Conservation (phyloP, 1,284 basidiomycete genomes). For the Dichomitus squalens region DNA sequence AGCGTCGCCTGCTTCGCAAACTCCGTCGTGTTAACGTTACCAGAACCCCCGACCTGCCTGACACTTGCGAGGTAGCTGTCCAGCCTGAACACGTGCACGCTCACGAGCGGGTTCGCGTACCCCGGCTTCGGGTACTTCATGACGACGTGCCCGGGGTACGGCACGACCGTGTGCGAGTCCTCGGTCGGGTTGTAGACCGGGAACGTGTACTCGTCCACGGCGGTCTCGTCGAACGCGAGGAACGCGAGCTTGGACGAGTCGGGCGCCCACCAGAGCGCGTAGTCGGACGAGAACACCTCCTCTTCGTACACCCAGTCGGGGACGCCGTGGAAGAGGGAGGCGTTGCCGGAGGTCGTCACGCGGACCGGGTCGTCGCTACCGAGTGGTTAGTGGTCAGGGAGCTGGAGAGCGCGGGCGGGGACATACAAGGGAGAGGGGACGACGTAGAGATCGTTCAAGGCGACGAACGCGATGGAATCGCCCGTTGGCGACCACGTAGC, state of each 20-base stretch:
- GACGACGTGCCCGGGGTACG: slow-evolving; percentile 76
- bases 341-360: slow-evolving; percentile 82
- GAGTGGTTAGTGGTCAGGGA: background rate
- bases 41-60: slow-evolving; percentile 9
- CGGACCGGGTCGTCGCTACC: slow-evolving; percentile 58
- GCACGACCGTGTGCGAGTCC: slow-evolving; percentile 67
- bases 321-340: slow-evolving; percentile 90
- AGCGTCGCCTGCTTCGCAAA: slow-evolving; percentile 50
- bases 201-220: slow-evolving; percentile 84
- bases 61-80: slow-evolving; percentile 43
- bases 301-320: slow-evolving; percentile 99
- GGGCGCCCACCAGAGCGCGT: slow-evolving; percentile 91
- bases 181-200: slow-evolving; percentile 89
- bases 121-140: slow-evolving; percentile 96
- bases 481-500: slow-evolving; percentile 88
- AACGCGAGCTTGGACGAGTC: slow-evolving; percentile 82
- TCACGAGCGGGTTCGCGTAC: slow-evolving; percentile 86
- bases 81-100: slow-evolving; percentile 84
- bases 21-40: slow-evolving; percentile 29
- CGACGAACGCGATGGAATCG: slow-evolving; percentile 81
- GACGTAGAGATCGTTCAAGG: slow-evolving; percentile 84
- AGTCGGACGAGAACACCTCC: slow-evolving; percentile 79
- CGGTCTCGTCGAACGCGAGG: slow-evolving; percentile 86
- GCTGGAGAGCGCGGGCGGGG: background rate
- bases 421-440: slow-evolving; percentile 63